Conservation (phyloP, 306 rosid species). For the Cicer yamashitae region DNA sequence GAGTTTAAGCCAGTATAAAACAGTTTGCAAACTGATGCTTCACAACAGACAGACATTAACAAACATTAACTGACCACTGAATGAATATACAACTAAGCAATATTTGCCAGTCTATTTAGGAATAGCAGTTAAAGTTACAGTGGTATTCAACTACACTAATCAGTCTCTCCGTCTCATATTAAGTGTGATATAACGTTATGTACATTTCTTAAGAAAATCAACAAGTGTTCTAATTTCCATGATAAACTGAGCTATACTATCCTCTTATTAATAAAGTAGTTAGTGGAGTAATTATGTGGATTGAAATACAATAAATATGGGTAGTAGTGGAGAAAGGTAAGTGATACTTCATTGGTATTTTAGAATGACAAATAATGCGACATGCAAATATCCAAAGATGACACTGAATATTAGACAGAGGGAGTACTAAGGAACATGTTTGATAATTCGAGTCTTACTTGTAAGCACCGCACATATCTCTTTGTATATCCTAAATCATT, state of each 20-base stretch:
- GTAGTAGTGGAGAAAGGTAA: not conserved
- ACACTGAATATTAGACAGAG: not conserved
- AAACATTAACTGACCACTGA: conserved; percentile 1
- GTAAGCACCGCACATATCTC: conserved; percentile 96
- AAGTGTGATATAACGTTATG: not conserved
- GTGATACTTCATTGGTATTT: not conserved
- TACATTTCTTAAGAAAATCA: not conserved
- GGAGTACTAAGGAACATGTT: conserved; percentile 2
- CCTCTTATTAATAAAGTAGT: not conserved
- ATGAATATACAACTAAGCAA: conserved; percentile 3
- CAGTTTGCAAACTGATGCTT: not conserved
- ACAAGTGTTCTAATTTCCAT: not conserved
- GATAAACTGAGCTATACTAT: not conserved
- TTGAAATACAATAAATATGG: not conserved
- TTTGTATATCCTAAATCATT: conserved; percentile 98
- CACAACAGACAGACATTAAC: conserved; percentile 4
- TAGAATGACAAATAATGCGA: not conserved
- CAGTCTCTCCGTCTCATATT: not conserved
- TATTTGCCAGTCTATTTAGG: conserved; percentile 19
- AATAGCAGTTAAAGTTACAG: conserved; percentile 10
- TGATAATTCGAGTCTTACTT: conserved; percentile 59
- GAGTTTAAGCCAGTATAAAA: conserved; percentile 3
- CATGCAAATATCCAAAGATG: not conserved
- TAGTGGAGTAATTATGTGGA: not conserved
- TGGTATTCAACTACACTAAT: not conserved